Conservation (phyloP, 345 rosid genomes). For the Syzygium aromaticum region DNA sequence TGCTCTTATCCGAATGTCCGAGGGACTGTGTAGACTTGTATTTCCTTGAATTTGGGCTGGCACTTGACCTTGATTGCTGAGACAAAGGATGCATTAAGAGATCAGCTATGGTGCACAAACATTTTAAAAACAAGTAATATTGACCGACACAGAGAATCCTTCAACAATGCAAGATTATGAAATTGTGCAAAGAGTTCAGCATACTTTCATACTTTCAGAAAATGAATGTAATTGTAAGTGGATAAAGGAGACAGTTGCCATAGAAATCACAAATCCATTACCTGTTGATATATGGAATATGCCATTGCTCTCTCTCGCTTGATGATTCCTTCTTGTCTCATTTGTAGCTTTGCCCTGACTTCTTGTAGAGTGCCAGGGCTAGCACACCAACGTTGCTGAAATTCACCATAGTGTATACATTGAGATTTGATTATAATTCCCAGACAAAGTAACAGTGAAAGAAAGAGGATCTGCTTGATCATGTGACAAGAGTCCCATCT, state of each 20-base stretch:
- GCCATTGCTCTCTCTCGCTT: constrained; percentile 94
- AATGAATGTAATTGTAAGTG: not conserved
- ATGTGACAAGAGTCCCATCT: not conserved
- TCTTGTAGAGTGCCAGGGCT: constrained; percentile 53
- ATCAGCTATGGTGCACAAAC: not conserved
- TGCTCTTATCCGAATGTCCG: constrained; percentile 30
- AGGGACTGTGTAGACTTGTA: constrained; percentile 25
- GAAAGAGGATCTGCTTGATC: not conserved
- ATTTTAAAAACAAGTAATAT: not conserved
- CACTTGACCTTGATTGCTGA: constrained; percentile 43
- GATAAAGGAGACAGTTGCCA: not conserved
- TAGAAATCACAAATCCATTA: constrained; percentile 12
- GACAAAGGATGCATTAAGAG: not conserved
- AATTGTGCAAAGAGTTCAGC: not conserved
- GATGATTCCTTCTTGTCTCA: constrained; percentile 74
- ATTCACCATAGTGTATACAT: not conserved
- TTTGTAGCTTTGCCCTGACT: constrained; percentile 51
- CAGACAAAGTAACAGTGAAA: not conserved
- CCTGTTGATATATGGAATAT: constrained; percentile 63
- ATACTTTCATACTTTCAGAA: not conserved
- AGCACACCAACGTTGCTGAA: constrained; percentile 70
- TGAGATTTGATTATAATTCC: not conserved
- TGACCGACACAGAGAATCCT: not conserved
- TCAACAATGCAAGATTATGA: not conserved
- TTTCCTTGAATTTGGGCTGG: constrained; percentile 44